Evolutionary conservation across 495 filamentous ascomycete species (phyloP), one percentile per base, ranked within the genome.

Genomic region (Tetracladium marchalianum): DNA sequence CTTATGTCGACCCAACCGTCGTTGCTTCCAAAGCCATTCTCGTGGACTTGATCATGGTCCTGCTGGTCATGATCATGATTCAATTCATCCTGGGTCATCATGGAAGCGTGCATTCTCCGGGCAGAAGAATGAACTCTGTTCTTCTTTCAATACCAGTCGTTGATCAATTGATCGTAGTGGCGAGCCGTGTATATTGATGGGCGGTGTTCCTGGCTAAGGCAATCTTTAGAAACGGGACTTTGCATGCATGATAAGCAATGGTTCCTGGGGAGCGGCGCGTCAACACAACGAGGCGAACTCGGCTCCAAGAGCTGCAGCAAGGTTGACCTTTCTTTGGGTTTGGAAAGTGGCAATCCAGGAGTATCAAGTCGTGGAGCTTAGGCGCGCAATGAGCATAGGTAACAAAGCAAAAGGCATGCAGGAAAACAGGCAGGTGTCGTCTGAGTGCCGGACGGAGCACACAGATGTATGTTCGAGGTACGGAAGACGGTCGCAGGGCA

Each of bases 231-330:
- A 51, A 52, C 56, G 56, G 56, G 47, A 58, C 44, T 53, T 46
- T 55, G 52, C 56, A 55, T 58, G 56, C 56, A 58, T 58, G 56
- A 55, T 58, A 58, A 58, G 53, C 52, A 52, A 47, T 50, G 39
- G 49, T 55, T 55, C 56, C 52, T 58, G 55, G 43, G n/a, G 19
- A 46, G 48, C 42, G 51, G 56, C 53, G 56, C 53, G 56, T 52
- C 50, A 47, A 50, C 46, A 55, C 52, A 33, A 38, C 2, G n/a
- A 18, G 35, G 35, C 49, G 51, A 58, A 54, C 51, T 48, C 51
- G 52, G 55, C 45, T 33, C 45, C 9, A 12, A 35, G 39, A 46
- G 51, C 47, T 49, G 55, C 51, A 52, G 55, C 48, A 39, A 22
- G 41, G 44, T 46, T 49, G 22, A 27, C 22, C 3, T 27, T 27